Base-by-base conservation (phyloP, 768 basidiomycete genomes). In the Sutorius australiensis region DNA sequence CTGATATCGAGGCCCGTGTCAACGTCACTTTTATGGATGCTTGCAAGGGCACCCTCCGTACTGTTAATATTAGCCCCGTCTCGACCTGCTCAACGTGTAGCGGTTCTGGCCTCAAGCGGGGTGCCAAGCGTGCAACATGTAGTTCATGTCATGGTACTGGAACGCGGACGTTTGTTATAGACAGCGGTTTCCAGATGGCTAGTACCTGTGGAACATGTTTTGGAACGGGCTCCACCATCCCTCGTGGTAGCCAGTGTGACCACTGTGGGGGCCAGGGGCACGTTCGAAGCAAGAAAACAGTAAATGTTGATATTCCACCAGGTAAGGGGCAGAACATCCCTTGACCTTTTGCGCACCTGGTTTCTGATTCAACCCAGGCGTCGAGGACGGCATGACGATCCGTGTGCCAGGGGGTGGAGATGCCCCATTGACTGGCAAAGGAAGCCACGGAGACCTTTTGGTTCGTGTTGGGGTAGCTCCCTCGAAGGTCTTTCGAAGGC, bases 131-230 rank as follows among this genome's bases (percentile, higher is more conserved):
- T 61, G 78, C 81, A 46, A 81, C 83, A 28, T 99, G 97, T 72
- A 64, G 74, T 46, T 72, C 85, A 33, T 99, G 97, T 72, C 79
- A 84, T 53, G 97, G 97, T 51, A 79, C 89, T 21, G 97, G 97
- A 41, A 83, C 87, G 33, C 82, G 86, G 68, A 91, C 93, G 16
- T 98, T 90, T 69, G 85, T 92, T 48, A 81, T 99, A 64, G 86
- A 92, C 65, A 87, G 80, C 67, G 97, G 97, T 16, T 98, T 99
- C 82, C 90, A 93, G 67, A 95, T 99, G 92, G 86, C 93, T 21
- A 90, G 85, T 56, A 93, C 92, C 30, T 99, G 97, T 73, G 76
- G 77, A 49, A 67, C 80, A 27, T 99, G 97, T 71, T 76, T 80
- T 16, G 97, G 97, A 10, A 77, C 80, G 28, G 97, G 97, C 24